phyloP scores from a whole-genome alignment of 2,329 filamentous ascomycete species.

The Fusarium sp. region DNA sequence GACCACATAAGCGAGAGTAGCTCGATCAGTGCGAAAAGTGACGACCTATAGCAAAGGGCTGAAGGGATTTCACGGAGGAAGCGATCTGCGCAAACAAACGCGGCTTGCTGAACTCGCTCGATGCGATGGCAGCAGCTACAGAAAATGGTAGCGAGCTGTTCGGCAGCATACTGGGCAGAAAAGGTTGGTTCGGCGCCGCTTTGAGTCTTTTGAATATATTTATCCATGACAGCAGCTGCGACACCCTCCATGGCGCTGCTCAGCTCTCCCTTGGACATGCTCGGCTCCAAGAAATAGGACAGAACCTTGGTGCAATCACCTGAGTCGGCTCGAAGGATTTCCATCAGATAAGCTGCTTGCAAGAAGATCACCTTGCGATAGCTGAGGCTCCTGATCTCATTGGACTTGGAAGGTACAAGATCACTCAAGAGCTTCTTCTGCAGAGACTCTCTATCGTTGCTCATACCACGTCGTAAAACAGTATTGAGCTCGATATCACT shows the following conservation, averaged over 20 bases:
- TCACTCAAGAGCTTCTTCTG: slow-evolving; percentile 83
- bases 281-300: slow-evolving; percentile 94
- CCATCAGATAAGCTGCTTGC: slow-evolving; percentile 89
- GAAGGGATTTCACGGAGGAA: slow-evolving; percentile 89
- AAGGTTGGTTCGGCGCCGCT: slow-evolving; percentile 79
- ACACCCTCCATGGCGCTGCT: slow-evolving; percentile 74
- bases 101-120: slow-evolving; percentile 88
- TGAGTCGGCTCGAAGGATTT: slow-evolving; percentile 84
- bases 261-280: slow-evolving; percentile 74
- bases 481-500: slow-evolving; percentile 98
- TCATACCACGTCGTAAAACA: slow-evolving; percentile 87
- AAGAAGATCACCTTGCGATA: slow-evolving; percentile 94
- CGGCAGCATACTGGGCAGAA: slow-evolving; percentile 90
- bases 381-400: slow-evolving; percentile 83
- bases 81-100: slow-evolving; percentile 83
- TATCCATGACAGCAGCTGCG: slow-evolving; percentile 76
- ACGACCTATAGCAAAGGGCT: slow-evolving; percentile 87
- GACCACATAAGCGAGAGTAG: slow-evolving; percentile 94
- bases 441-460: slow-evolving; percentile 78
- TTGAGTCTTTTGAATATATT: slow-evolving; percentile 82
- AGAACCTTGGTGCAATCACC: slow-evolving; percentile 92
- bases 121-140: slow-evolving; percentile 94
- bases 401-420: slow-evolving; percentile 79
- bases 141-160: slow-evolving; percentile 87
- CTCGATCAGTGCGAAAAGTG: slow-evolving; percentile 92